Evolutionary conservation across 1,139 yeast genomes (phyloP), one percentile per base, ranked within the genome.

Genomic region (Pichia cactophila): DNA sequence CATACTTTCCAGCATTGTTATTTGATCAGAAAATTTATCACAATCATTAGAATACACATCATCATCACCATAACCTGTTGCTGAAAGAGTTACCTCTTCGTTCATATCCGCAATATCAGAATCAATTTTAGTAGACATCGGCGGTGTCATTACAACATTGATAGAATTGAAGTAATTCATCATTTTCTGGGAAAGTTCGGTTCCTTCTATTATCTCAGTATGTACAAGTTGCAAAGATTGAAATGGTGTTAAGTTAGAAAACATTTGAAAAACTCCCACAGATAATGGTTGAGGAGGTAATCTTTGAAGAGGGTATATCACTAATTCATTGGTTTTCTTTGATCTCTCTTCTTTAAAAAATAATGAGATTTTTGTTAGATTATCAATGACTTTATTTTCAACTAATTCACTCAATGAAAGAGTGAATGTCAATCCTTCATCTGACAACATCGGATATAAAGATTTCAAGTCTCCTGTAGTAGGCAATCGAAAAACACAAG

Each of bases 51-150:
- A 33, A n/a, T 44, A 47, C 16, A 41, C 23, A 29, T 42, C 45
- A 36, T 58, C 61, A 44, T 58, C 61, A 2, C 52, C 61, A 16
- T 58, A 50, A 2, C 60, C 61, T 12, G 41, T 33, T 33, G 50
- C 50, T 12, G 52, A 48, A 26, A 56, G 40, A 39, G 48, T 43
- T 4, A 50, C 26, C 29, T 33, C 28, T 17, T 17, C 31, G 5
- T 20, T 29, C 17, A 36, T 36, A 3, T 36, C 20, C 2, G 23
- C 3, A 6, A 39, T 20, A 12, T 29, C 42, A 7, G 12, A 7
- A 26, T 12, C 14, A 26, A 7, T 20, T 40, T 28, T 14, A n/a
- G 3, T 23, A 12, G 42, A 28, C 42, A n/a, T 9, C 5, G 26
- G 20, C 3, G 38, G 38, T 16, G 38, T 35, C 23, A 35, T 8